Evolutionary conservation across 352 stramenopile species (phyloP).

Genomic region (Pythium chondricola): DNA sequence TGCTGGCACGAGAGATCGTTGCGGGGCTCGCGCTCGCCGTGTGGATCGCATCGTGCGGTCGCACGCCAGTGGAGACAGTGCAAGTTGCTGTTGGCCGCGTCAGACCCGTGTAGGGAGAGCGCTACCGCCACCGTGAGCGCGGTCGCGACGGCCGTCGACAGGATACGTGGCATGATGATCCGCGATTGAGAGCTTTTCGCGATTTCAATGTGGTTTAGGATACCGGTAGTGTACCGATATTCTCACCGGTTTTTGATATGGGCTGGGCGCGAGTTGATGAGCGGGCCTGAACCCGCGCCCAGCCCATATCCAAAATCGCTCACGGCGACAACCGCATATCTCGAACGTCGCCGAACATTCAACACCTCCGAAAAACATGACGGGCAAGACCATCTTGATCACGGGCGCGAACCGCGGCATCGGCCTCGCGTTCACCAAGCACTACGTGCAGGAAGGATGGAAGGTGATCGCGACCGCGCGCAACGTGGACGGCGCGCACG

Average conservation of each 20-base stretch:
- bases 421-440: conserved; percentile 37
- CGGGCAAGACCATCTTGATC: conserved; percentile 51
- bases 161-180: conserved; percentile 15
- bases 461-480: conserved; percentile 46
- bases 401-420: conserved; percentile 54
- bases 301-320: too few relatives aligned
- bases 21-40: conserved; percentile 53
- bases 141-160: conserved; percentile 5
- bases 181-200: neutral
- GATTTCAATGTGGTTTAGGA: too few relatives aligned
- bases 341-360: neutral
- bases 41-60: conserved; percentile 59
- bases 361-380: conserved; percentile 9
- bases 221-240: conserved; percentile 9
- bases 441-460: conserved; percentile 39
- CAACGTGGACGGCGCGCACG: conserved; percentile 27
- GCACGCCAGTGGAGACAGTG: conserved; percentile 72
- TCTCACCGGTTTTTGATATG: neutral
- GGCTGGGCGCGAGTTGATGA: too few relatives aligned
- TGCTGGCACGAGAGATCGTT: conserved; percentile 54
- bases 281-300: too few relatives aligned
- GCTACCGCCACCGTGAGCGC: neutral
- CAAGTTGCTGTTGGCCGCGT: neutral
- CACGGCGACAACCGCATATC: too few relatives aligned
- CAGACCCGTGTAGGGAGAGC: neutral